Evolutionary conservation across 2,329 filamentous ascomycete species (phyloP), one percentile per base, ranked within the genome.

Genomic region (Ophiostoma quercus): DNA sequence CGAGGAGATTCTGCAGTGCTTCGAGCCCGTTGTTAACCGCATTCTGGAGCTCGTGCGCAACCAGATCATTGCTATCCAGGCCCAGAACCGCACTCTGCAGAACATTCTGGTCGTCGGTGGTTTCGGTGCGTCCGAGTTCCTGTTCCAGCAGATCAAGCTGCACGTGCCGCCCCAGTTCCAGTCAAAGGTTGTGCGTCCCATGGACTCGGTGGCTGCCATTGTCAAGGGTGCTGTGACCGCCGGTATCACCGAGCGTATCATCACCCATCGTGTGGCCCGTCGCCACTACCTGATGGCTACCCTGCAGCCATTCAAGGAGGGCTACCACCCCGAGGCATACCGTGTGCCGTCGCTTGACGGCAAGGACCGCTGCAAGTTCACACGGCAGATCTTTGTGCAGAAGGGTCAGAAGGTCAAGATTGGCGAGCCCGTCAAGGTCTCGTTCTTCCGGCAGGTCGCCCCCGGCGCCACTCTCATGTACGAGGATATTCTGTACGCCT

Each of bases 341-440:
- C 93, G 95, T 78, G 95, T 98, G 32, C 95, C 95, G 22, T 96
- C 92, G 73, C 86, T 99, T 70, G 95, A 99, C 76, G 95, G 95
- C 77, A 97, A 97, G 80, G 95, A 99, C 77, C 88, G 95, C 72
- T 99, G 95, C 90, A 98, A 98, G 82, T 98, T 98, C 79, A 98
- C 95, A 1, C 85, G 95, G 69, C 95, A 99, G 78, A 98, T 99
- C 70, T 99, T 98, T 76, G 94, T 99, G 74, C 95, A 97, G 77
- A 98, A 97, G 83, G 95, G 95, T 19, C 95, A 99, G 80, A 91
- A 96, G 79, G 94, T 99, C 81, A 98, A 98, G 89, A 98, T 97
- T 79, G 95, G 95, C 76, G 95, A 99, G 82, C 94, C 95, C 1
- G 94, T 98, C 82, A 98, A 98, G 84, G 95, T 98, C 63, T 96